phyloP scores from a whole-genome alignment of 2,329 filamentous ascomycete species.

The Alternaria gaisen region DNA sequence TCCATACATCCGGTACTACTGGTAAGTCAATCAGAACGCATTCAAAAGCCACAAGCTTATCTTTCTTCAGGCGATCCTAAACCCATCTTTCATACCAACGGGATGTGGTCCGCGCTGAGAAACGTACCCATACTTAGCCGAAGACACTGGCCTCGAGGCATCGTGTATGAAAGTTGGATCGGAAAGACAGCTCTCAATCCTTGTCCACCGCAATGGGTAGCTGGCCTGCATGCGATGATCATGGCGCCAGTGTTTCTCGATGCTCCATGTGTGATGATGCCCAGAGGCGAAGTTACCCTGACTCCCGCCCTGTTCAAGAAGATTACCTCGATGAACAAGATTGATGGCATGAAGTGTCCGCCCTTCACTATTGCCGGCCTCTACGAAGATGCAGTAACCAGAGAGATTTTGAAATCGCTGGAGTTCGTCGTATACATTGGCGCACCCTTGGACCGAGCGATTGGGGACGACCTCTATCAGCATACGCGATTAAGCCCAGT shows the following conservation, averaged over 20 bases:
- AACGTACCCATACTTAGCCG: background rate
- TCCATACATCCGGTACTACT: background rate
- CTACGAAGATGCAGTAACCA: slow-evolving; percentile 16
- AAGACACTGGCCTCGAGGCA: background rate
- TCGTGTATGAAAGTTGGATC: slow-evolving; percentile 20
- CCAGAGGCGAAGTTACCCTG: slow-evolving; percentile 7
- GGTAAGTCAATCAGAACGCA: background rate
- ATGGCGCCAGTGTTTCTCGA: slow-evolving; percentile 17
- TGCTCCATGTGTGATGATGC: slow-evolving; percentile 18
- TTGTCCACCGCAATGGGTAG: slow-evolving; percentile 32
- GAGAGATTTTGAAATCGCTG: slow-evolving; percentile 24
- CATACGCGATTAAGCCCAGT: slow-evolving; percentile 20
- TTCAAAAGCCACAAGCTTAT: too few relatives aligned
- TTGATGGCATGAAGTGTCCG: background rate
- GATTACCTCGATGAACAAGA: background rate
- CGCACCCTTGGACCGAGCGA: slow-evolving; percentile 20
- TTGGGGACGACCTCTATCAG: slow-evolving; percentile 26
- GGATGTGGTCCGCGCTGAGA: background rate
- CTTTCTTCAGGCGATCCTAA: background rate
- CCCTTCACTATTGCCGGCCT: background rate
- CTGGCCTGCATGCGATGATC: slow-evolving; percentile 19
- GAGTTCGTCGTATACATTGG: slow-evolving; percentile 22
- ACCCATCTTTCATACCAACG: background rate
- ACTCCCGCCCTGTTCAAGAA: slow-evolving; percentile 19
- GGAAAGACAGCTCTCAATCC: slow-evolving; percentile 17